Percentiles rank a stretch among this genome's conserved stretches.
phyloP scores from a whole-genome alignment of 495 filamentous ascomycete genomes.

The Aspergillus avenaceus region DNA sequence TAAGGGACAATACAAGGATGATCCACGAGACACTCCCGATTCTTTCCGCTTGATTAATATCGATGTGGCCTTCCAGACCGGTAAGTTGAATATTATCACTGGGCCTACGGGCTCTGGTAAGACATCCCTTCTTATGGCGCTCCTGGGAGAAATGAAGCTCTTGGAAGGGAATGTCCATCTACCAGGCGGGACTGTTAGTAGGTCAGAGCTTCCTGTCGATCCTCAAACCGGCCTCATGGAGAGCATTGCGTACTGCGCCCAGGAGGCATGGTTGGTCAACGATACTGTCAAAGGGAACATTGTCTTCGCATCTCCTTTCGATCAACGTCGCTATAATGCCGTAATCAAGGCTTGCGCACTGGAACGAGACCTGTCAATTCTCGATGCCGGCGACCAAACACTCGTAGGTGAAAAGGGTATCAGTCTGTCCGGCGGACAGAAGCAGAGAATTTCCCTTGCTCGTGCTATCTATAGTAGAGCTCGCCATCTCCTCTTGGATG shows the following conservation, averaged over 20 bases:
- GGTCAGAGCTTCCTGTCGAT: slow-evolving; percentile 77
- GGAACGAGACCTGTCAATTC: slow-evolving; percentile 85
- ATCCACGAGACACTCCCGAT: slow-evolving; percentile 25
- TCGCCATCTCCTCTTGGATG: slow-evolving; percentile 84
- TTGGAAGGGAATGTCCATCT: slow-evolving; percentile 77
- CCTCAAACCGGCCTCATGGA: slow-evolving; percentile 84
- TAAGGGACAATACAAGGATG: slow-evolving; percentile 29
- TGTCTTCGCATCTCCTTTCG: slow-evolving; percentile 77
- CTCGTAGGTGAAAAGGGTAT: slow-evolving; percentile 97
- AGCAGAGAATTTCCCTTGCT: slow-evolving; percentile 94
- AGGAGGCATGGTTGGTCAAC: slow-evolving; percentile 97
- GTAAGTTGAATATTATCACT: slow-evolving; percentile 82
- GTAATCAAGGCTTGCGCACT: slow-evolving; percentile 92
- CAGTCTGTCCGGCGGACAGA: slow-evolving; percentile 93
- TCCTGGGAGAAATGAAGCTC: slow-evolving; percentile 94
- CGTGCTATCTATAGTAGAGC: slow-evolving; percentile 91
- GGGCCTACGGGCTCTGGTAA: slow-evolving; percentile 94
- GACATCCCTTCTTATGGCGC: slow-evolving; percentile 90
- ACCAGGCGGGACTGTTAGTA: slow-evolving; percentile 69
- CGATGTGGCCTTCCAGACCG: slow-evolving; percentile 70
- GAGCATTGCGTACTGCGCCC: slow-evolving; percentile 93
- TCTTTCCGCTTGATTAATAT: slow-evolving; percentile 83
- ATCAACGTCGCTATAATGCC: slow-evolving; percentile 79
- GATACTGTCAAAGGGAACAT: slow-evolving; percentile 97
- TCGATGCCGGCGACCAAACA: slow-evolving; percentile 90